These are phyloP conservation scores for Kappamyces sp. DNA, from an alignment of 192 early-diverging fungal species.

Conservation along the genomic window DNA sequence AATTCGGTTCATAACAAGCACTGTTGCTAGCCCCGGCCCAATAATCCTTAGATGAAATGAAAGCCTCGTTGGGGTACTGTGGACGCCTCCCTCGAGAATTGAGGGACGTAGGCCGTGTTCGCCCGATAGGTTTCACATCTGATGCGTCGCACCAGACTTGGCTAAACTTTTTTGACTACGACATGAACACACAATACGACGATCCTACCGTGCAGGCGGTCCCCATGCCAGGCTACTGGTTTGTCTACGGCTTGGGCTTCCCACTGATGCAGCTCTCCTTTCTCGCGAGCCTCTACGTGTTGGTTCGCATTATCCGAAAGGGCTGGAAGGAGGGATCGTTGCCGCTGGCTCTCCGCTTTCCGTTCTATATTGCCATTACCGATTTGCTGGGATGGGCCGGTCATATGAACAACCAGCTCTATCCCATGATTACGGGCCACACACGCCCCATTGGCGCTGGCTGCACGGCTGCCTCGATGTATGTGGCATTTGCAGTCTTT, in stretches of 20 bases:
- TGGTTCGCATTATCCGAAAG: constrained; percentile 4
- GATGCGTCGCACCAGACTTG: no score
- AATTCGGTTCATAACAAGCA: no score
- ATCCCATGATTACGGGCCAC: not conserved
- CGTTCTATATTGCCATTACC: constrained; percentile 10
- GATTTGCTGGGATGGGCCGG: constrained; percentile 5
- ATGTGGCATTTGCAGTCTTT: constrained; percentile 5
- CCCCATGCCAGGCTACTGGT: not conserved
- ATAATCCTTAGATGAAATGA: no score
- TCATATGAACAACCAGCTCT: constrained; percentile 11
- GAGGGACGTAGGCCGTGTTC: no score
- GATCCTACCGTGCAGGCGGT: no score
- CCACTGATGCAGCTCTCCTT: constrained; percentile 7
- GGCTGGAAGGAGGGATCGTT: no score
- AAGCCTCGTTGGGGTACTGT: no score
- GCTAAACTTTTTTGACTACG: no score
- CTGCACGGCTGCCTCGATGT: not conserved
- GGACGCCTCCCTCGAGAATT: no score
- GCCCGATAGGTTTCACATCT: no score
- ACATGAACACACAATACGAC: no score
- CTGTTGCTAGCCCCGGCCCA: no score
- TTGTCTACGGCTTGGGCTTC: constrained; percentile 13
- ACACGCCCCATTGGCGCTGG: not conserved
- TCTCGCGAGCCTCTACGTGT: not conserved
- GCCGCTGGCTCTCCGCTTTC: constrained; percentile 9